Conservation (phyloP, 225 moss, liverwort and hornwort genomes). For the Bryum argenteum region DNA sequence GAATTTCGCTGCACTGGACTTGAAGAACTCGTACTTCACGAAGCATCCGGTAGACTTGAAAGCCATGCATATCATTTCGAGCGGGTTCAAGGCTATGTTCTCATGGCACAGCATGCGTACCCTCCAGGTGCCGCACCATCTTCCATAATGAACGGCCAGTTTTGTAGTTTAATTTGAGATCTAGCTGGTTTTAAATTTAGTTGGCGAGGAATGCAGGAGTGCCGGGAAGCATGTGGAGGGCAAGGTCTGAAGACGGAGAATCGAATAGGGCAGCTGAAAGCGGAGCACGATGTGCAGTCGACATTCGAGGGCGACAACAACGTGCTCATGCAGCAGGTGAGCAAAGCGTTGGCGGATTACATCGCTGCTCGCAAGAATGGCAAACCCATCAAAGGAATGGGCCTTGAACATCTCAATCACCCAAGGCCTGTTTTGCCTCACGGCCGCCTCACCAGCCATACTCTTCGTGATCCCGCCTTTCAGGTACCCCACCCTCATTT, state of each 20-base stretch:
- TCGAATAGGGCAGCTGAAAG: conserved; percentile 77
- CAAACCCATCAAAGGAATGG: conserved; percentile 61
- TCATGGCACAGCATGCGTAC: conserved; percentile 79
- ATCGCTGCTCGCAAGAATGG: conserved; percentile 49
- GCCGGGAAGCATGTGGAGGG: conserved; percentile 95
- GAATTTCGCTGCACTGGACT: conserved; percentile 69
- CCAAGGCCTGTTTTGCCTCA: conserved; percentile 48
- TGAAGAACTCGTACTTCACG: conserved; percentile 53
- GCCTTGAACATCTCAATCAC: conserved; percentile 75
- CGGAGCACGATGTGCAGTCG: conserved; percentile 84
- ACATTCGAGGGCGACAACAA: conserved; percentile 99
- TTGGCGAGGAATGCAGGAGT: conserved; percentile 60
- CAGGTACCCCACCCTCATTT: conserved; percentile 48
- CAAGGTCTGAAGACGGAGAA: conserved; percentile 85
- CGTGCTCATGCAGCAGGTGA: conserved; percentile 97
- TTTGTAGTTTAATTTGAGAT: too few species aligned
- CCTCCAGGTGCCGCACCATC: conserved; percentile 92
- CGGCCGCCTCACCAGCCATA: conserved; percentile 33
- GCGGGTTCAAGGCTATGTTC: conserved; percentile 70
- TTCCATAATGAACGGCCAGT: too few species aligned
- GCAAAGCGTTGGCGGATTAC: conserved; percentile 76
- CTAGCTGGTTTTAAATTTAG: too few species aligned
- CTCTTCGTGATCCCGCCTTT: conserved; percentile 62
- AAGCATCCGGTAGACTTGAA: conserved; percentile 68
- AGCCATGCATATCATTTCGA: conserved; percentile 68